These are phyloP conservation scores for Amanita jacksonii DNA, from an alignment of 768 basidiomycete species.

Conservation along the genomic window DNA sequence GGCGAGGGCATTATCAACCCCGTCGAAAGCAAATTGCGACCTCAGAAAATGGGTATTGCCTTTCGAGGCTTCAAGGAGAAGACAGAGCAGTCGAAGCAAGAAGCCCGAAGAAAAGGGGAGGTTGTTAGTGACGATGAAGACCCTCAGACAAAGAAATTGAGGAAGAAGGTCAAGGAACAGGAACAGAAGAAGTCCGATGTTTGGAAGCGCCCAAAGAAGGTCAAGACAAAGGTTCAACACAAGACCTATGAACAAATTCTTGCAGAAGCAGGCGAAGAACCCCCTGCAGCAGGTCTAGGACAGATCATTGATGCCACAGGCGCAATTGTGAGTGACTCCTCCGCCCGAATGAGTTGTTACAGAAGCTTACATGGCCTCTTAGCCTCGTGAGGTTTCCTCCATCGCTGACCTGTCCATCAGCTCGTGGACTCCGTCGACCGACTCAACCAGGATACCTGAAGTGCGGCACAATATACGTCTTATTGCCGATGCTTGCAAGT, in stretches of 20 bases:
- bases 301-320: conserved; percentile 94
- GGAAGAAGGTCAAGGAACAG: conserved; percentile 44
- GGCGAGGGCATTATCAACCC: conserved; percentile 85
- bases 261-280: conserved; percentile 70
- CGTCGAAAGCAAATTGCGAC: conserved; percentile 76
- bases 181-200: conserved; percentile 59
- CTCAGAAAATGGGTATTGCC: conserved; percentile 81
- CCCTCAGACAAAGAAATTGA: conserved; percentile 34
- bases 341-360: conserved; percentile 4
- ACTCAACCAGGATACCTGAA: conserved; percentile 87
- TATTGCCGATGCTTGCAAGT: conserved; percentile 74
- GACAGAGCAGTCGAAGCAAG: conserved; percentile 74
- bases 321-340: conserved; percentile 56
- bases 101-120: conserved; percentile 70
- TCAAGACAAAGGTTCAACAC: conserved; percentile 81
- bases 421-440: conserved; percentile 81
- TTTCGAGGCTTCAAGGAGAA: conserved; percentile 83
- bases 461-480: conserved; percentile 92
- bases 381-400: conserved; percentile 86
- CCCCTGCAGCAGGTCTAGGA: conserved; percentile 49
- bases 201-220: conserved; percentile 83
- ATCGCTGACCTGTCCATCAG: conserved; percentile 67
- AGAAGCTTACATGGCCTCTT: conserved; percentile 7
- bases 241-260: conserved; percentile 97
- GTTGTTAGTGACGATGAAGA: conserved; percentile 61